These are phyloP conservation scores for Tolypocladium ovalisporum DNA, from an alignment of 2,329 filamentous ascomycete genomes.

Conservation along the genomic window DNA sequence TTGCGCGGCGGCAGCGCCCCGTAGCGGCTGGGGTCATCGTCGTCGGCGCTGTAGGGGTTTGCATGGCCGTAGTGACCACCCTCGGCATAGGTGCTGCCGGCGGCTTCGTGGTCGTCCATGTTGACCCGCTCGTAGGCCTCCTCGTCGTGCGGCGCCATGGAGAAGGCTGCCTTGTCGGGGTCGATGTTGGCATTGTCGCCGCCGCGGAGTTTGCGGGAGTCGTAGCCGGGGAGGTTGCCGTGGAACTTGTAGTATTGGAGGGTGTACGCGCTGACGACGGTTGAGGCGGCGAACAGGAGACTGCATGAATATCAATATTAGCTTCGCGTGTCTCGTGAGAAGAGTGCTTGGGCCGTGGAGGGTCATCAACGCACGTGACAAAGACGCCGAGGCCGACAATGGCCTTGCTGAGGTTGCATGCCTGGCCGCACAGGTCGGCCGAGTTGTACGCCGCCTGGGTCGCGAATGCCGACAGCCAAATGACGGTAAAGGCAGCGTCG, in stretches of 20 bases:
- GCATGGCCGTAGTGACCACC: slow-evolving; percentile 23
- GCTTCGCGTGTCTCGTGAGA: neutral
- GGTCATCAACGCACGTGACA: slow-evolving; percentile 38
- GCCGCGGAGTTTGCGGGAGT: slow-evolving; percentile 31
- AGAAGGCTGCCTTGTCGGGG: slow-evolving; percentile 59
- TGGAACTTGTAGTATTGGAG: slow-evolving; percentile 52
- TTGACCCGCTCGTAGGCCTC: slow-evolving; percentile 54
- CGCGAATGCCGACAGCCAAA: slow-evolving; percentile 59
- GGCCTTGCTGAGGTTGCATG: slow-evolving; percentile 50
- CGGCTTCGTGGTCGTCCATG: slow-evolving; percentile 39
- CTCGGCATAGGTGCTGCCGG: slow-evolving; percentile 16
- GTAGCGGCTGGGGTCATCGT: slow-evolving; percentile 27
- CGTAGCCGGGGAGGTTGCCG: slow-evolving; percentile 51
- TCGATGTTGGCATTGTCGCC: slow-evolving; percentile 42
- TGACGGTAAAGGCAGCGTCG: slow-evolving; percentile 44
- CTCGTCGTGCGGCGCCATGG: slow-evolving; percentile 55
- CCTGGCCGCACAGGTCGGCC: slow-evolving; percentile 40
- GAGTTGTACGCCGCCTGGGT: slow-evolving; percentile 55
- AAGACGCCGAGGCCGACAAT: slow-evolving; percentile 54
- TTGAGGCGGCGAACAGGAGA: slow-evolving; percentile 42
- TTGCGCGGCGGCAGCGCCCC: slow-evolving; percentile 24
- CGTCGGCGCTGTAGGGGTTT: slow-evolving; percentile 26
- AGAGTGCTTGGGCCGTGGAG: too few relatives aligned
- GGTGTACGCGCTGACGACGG: slow-evolving; percentile 48
- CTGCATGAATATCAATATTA: slow-evolving; percentile 21